A percentile compares a stretch with the other conserved stretches of the same genome.
phyloP scores from a whole-genome alignment of 129 eudicot species.

The Arctium minus region DNA sequence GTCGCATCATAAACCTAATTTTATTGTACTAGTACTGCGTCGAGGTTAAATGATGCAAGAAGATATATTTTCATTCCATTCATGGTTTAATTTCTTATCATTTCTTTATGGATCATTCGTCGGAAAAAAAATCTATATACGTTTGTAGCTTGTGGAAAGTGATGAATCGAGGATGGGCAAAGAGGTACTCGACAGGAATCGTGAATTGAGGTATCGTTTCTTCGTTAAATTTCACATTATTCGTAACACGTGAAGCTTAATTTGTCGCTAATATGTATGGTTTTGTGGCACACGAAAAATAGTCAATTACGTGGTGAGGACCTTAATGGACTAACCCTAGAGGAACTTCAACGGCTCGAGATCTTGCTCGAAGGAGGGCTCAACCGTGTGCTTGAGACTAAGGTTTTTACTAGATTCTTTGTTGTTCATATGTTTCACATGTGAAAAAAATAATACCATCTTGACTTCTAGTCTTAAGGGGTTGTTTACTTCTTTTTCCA shows the following conservation, averaged over 20 bases:
- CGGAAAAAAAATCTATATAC: not conserved
- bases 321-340: slow-evolving; percentile 47
- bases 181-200: slow-evolving; percentile 46
- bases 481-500: no score
- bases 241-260: not conserved
- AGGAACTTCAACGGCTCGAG: slow-evolving; percentile 60
- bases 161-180: slow-evolving; percentile 34
- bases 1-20: no score
- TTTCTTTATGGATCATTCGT: not conserved
- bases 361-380: slow-evolving; percentile 52
- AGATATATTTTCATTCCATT: no score
- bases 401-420: slow-evolving; percentile 27
- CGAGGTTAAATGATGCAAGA: no score
- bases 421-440: not conserved
- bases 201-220: slow-evolving; percentile 40
- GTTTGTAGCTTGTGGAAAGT: slow-evolving; percentile 37
- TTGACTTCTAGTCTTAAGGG: not conserved
- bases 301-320: slow-evolving; percentile 70
- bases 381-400: slow-evolving; percentile 39
- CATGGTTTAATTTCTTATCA: not conserved
- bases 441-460: not conserved
- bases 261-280: not conserved
- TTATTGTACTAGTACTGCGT: no score
- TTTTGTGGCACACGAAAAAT: slow-evolving; percentile 3
- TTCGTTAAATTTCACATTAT: not conserved